Percentiles rank a stretch among this genome's conserved stretches.
Evolutionary conservation across 352 stramenopile genomes (phyloP).

Genomic region (Phytopythium aichiense): DNA sequence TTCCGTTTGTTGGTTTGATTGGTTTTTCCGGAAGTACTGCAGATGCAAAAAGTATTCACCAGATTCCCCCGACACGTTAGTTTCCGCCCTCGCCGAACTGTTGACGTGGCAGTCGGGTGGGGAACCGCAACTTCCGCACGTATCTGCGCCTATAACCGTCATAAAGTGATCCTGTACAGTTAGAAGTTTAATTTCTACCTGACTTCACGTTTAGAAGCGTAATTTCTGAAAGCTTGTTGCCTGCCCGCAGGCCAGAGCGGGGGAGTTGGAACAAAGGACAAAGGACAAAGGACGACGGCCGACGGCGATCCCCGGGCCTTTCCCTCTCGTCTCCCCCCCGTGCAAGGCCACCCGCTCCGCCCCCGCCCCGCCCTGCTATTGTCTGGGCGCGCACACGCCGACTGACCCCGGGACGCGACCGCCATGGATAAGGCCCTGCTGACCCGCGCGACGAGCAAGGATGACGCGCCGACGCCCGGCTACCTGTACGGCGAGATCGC

Average conservation of each 20-base stretch:
- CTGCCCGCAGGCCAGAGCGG: not conserved
- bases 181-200: no score
- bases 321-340: not conserved
- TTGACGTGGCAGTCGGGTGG: not conserved
- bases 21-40: not conserved
- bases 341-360: not conserved
- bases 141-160: not conserved
- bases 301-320: not conserved
- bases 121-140: not conserved
- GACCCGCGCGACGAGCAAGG: constrained; percentile 90
- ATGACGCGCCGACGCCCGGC: constrained; percentile 92
- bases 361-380: not conserved
- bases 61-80: not conserved
- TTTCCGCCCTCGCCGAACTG: not conserved
- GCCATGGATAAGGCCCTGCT: constrained; percentile 93
- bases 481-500: constrained; percentile 97
- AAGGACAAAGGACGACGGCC: not conserved
- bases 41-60: not conserved
- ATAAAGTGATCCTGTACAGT: not conserved
- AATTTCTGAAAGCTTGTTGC: not conserved
- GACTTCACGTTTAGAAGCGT: not conserved
- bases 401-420: not conserved
- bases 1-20: not conserved
- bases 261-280: not conserved
- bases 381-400: not conserved